Conservation (phyloP, 2,329 filamentous ascomycete genomes). For the Botrytis elliptica region DNA sequence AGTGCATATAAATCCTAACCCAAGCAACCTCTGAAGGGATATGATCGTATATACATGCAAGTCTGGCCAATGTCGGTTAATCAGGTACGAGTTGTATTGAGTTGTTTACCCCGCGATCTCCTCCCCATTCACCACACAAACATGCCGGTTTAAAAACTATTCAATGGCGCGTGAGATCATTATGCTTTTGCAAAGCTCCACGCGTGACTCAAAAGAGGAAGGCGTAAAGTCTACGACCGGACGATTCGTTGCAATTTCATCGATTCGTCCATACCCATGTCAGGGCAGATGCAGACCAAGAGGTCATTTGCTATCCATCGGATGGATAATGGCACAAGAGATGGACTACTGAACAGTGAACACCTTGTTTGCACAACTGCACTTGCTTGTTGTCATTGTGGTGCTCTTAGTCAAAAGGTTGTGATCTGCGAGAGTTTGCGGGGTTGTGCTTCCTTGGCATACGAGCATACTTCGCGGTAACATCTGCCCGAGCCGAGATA, state of each 20-base stretch:
- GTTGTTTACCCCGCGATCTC: conserved; percentile 15
- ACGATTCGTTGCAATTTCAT: not conserved
- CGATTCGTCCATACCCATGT: not conserved
- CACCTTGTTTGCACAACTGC: not conserved
- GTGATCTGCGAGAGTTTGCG: not conserved
- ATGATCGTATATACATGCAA: conserved; percentile 9
- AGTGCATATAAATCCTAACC: not conserved
- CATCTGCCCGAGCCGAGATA: conserved; percentile 2
- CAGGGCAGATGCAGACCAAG: not conserved
- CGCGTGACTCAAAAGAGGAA: not conserved
- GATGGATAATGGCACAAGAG: not conserved
- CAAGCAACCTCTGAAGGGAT: not conserved
- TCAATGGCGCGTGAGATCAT: conserved; percentile 20
- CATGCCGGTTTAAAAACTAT: not conserved
- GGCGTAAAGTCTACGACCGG: not conserved
- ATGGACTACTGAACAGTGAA: not conserved
- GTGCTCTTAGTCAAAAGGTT: not conserved
- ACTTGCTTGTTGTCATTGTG: not conserved
- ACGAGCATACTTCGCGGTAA: not conserved
- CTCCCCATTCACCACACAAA: conserved; percentile 7
- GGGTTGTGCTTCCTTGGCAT: conserved; percentile 1
- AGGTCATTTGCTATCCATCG: conserved; percentile 1
- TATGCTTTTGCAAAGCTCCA: not conserved
- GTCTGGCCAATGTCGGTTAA: conserved; percentile 2
- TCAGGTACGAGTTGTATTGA: conserved; percentile 3